Evolutionary conservation across 768 basidiomycete species (phyloP), one percentile per base, ranked within the genome.

Genomic region (Mycena sanguinolenta): DNA sequence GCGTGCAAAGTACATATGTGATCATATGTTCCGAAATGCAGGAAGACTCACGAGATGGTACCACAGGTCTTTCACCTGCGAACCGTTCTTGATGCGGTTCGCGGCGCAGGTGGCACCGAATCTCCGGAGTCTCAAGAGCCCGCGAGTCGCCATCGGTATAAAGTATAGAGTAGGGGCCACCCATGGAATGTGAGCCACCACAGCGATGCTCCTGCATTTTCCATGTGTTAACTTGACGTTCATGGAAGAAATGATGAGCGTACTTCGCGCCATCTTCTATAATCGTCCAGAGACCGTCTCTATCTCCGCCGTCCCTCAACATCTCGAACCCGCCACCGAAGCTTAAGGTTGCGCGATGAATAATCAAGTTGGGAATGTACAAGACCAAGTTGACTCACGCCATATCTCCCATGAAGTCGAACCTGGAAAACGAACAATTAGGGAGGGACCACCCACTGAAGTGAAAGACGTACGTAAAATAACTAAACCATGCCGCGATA

Each of bases 231-330:
- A 9, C 32, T 19, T 28, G 3, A 34, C 12, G 23, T 23, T 25
- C 16, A 17, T 3, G 16, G 8, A 58, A 38, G 58, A 27, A 30
- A 16, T 30, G 57, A 9, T 4, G 6, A 28, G 14, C 80, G 67
- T 76, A 88, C 88, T 77, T 79, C 65, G 87, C 77, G 25, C 84
- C 82, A 21, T 78, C 79, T 71, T 87, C 83, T 16, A 88, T 73
- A 23, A 86, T 74, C n/a, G 83, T 79, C 86, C 86, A 86, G 4
- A 86, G 75, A 12, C 84, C 82, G 16, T 84, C 80, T 58, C 79
- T 77, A 71, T 90, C 88, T 1, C 84, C 84, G 57, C 72, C 63
- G 76, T 86, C 83, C 0, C 73, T 71, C 68, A 85, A 60, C 68
- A 84, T 74, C 38, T 83, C 81, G 58, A 74, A 73, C 21, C 76